Evolutionary conservation across 2,329 filamentous ascomycete species (phyloP).

Genomic region (Exophiala viscosa): DNA sequence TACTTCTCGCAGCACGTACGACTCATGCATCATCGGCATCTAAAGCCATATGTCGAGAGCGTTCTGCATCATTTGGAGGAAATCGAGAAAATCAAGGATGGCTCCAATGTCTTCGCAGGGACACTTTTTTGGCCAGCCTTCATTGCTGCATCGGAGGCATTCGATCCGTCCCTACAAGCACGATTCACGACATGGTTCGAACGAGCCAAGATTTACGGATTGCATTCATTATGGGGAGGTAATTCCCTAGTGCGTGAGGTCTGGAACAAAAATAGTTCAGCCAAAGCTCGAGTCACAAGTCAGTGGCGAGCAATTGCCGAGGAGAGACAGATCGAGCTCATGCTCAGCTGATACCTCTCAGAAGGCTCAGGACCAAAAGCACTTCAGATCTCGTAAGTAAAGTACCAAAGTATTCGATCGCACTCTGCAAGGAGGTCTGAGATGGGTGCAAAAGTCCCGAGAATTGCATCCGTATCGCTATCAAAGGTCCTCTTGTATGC

Average conservation of each 20-base stretch:
- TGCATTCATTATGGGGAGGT: background rate
- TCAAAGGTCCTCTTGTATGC: no score
- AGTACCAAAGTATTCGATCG: no score
- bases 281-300: constrained; percentile 1
- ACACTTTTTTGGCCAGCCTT: constrained; percentile 29
- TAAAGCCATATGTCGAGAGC: constrained; percentile 4
- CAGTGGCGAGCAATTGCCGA: constrained; percentile 7
- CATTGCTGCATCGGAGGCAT: constrained; percentile 48
- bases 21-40: constrained; percentile 3
- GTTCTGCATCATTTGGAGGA: constrained; percentile 2
- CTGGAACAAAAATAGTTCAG: constrained; percentile 1
- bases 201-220: background rate
- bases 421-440: no score
- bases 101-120: background rate
- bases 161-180: constrained; percentile 46
- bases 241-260: constrained; percentile 2
- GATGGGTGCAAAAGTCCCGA: no score
- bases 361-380: background rate
- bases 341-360: background rate
- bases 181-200: constrained; percentile 5
- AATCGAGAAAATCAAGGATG: constrained; percentile 3
- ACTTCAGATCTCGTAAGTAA: no score
- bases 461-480: no score
- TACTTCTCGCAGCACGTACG: constrained; percentile 6
- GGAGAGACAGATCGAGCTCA: constrained; percentile 4